These are phyloP conservation scores for Neonectria sp. DNA, from an alignment of 2,329 filamentous ascomycete genomes.

Conservation along the genomic window DNA sequence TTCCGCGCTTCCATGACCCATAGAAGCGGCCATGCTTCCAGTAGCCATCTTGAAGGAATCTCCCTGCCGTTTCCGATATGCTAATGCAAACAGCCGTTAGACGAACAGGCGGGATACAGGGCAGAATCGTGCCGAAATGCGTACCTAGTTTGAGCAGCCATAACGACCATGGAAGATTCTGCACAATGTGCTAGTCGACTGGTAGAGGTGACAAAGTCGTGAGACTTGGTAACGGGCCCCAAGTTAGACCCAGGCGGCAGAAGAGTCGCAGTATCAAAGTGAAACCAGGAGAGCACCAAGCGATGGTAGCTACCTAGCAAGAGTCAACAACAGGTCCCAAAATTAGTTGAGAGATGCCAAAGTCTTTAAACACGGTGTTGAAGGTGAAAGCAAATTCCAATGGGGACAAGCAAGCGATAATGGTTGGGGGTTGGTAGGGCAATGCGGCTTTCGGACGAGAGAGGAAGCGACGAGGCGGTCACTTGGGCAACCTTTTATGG, in stretches of 20 bases:
- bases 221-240: conserved; percentile 1
- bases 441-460: neutral
- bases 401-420: neutral
- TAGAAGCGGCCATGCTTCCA: conserved; percentile 79
- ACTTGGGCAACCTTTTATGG: conserved; percentile 1
- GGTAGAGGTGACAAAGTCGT: neutral
- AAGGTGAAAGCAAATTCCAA: neutral
- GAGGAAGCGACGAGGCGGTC: neutral
- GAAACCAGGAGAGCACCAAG: neutral
- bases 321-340: conserved; percentile 7
- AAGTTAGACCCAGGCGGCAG: neutral
- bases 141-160: conserved; percentile 52
- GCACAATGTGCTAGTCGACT: neutral
- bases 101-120: conserved; percentile 12
- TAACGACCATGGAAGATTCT: conserved; percentile 44
- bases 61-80: conserved; percentile 36
- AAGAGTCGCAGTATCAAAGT: neutral
- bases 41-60: conserved; percentile 47
- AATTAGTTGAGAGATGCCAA: neutral
- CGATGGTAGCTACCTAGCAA: neutral
- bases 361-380: neutral
- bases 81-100: conserved; percentile 37
- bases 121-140: conserved; percentile 9
- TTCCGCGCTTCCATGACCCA: conserved; percentile 76
- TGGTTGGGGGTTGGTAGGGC: neutral